Evolutionary conservation across 148 eudicot species (phyloP), one percentile per base, ranked within the genome.

Genomic region (Suaeda aralocaspica): DNA sequence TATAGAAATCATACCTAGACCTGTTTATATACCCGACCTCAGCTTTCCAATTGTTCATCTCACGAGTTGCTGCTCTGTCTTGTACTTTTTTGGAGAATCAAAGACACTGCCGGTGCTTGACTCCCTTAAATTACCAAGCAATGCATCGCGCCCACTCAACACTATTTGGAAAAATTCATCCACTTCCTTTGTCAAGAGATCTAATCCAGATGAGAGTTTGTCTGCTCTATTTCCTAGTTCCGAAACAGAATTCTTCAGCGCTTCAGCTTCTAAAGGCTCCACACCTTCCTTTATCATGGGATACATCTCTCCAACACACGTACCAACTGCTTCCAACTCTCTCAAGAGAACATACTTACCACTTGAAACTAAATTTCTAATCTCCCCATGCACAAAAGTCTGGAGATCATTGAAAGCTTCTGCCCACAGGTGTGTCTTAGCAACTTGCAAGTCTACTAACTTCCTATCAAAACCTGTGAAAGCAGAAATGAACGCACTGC

Each of bases 161-260:
- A 94, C 78, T 61, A 89, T 82, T 58, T 77, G 88, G 71, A 94
- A 94, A 79, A 94, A 91, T 7, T 66, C 79, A 59, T 91, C 96
- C 24, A 87, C 92, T 73, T 89, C 91, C 79, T 84, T 86, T 0
- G 80, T 79, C 21, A 94, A 74, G 41, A 76, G 74, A 82, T 94
- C 96, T 48, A 94, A 68, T 49, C 92, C 91, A 16, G 67, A 48
- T 11, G 92, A 79, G 66, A 94, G 86, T 41, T 80, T 80, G 18
- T 72, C 86, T 5, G 78, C 81, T 55, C 71, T 82, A 42, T 64
- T 68, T 34, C 75, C 72, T 31, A 94, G 72, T 57, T 83, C 80
- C 0, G 74, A 75, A 26, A 56, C 67, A 18, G 66, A 79, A 31
- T 68, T 76, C 71, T 75, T 41, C 36, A 82, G 52, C 5, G 55